Evolutionary conservation across 1,284 basidiomycete species (phyloP).

Genomic region (Neonothopanus nambi): DNA sequence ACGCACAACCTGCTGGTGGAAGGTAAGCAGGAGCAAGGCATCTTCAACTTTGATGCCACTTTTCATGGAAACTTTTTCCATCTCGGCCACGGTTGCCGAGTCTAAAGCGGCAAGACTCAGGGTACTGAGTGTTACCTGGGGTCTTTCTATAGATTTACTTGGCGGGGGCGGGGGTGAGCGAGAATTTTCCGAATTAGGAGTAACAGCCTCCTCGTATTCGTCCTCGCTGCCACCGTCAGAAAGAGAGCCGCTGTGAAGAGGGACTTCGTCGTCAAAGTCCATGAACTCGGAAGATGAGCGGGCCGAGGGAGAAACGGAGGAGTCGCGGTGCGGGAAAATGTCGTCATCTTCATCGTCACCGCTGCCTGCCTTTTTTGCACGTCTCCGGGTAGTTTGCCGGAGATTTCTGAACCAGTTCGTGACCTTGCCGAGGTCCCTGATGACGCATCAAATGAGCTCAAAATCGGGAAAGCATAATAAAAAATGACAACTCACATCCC

Average conservation of each 20-base stretch:
- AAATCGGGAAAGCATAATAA: conserved; percentile 15
- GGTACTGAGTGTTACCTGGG: conserved; percentile 10
- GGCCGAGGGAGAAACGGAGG: conserved; percentile 45
- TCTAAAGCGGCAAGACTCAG: conserved; percentile 27
- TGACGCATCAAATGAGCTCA: conserved; percentile 16
- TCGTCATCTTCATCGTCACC: conserved; percentile 45
- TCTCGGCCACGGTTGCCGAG: conserved; percentile 35
- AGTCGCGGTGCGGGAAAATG: no score
- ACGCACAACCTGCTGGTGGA: conserved; percentile 51
- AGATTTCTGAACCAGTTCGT: conserved; percentile 87
- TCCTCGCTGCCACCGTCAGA: conserved; percentile 64
- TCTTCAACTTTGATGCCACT: conserved; percentile 51
- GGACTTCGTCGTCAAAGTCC: conserved; percentile 20
- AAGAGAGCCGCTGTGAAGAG: conserved; percentile 25
- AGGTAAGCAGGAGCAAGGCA: conserved; percentile 66
- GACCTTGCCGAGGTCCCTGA: conserved; percentile 76
- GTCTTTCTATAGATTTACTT: conserved; percentile 18
- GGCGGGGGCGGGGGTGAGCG: conserved; percentile 42
- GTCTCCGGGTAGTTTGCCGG: conserved; percentile 70
- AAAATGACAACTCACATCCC: conserved; percentile 55
- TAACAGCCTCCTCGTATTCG: conserved; percentile 69
- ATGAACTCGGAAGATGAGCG: conserved; percentile 45
- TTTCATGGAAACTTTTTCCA: conserved; percentile 46
- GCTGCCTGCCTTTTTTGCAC: conserved; percentile 47
- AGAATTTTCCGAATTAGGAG: conserved; percentile 61